A percentile compares a stretch with the other conserved stretches of the same genome.
Evolutionary conservation across 192 early-diverging fungal genomes (phyloP).

Genomic region (Coemansia sp.): DNA sequence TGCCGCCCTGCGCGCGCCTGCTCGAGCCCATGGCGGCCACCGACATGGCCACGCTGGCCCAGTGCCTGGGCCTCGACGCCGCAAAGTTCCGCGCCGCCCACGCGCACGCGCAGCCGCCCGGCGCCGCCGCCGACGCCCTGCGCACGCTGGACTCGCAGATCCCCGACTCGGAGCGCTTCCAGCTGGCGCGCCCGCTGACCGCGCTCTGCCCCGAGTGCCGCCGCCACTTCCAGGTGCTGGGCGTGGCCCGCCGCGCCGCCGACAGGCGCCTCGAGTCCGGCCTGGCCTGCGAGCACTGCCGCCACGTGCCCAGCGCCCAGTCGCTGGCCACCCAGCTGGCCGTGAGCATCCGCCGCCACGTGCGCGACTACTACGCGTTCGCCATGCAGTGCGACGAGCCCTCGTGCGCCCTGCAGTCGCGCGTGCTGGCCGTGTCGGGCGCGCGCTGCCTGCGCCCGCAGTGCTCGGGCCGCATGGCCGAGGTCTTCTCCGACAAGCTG

Average conservation of each 20-base stretch:
- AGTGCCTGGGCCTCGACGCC: slow-evolving; percentile 78
- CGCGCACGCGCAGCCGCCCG: neutral
- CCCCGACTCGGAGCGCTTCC: slow-evolving; percentile 64
- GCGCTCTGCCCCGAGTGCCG: slow-evolving; percentile 63
- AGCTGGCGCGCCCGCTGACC: slow-evolving; percentile 51
- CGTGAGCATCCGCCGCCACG: slow-evolving; percentile 58
- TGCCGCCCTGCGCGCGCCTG: slow-evolving; percentile 81
- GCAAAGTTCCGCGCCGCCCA: slow-evolving; percentile 53
- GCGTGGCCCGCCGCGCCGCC: slow-evolving; percentile 19
- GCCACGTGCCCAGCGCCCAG: slow-evolving; percentile 27
- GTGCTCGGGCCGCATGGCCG: slow-evolving; percentile 63
- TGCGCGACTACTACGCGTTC: slow-evolving; percentile 72
- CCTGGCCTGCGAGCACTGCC: slow-evolving; percentile 59
- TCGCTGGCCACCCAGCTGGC: slow-evolving; percentile 64
- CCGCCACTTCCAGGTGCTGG: slow-evolving; percentile 27
- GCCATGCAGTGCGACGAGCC: slow-evolving; percentile 77
- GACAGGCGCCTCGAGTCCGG: slow-evolving; percentile 18
- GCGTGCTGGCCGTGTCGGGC: slow-evolving; percentile 65
- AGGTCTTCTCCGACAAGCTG: slow-evolving; percentile 68
- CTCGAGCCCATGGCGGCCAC: slow-evolving; percentile 84
- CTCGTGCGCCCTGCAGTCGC: slow-evolving; percentile 62
- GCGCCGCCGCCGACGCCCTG: too few relatives aligned
- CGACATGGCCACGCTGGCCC: slow-evolving; percentile 69
- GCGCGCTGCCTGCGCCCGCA: slow-evolving; percentile 60
- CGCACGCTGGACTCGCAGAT: slow-evolving; percentile 76